Evolutionary conservation across 257 asterid species (phyloP), one percentile per base, ranked within the genome.

Genomic region (Cynanchum wilfordii): DNA sequence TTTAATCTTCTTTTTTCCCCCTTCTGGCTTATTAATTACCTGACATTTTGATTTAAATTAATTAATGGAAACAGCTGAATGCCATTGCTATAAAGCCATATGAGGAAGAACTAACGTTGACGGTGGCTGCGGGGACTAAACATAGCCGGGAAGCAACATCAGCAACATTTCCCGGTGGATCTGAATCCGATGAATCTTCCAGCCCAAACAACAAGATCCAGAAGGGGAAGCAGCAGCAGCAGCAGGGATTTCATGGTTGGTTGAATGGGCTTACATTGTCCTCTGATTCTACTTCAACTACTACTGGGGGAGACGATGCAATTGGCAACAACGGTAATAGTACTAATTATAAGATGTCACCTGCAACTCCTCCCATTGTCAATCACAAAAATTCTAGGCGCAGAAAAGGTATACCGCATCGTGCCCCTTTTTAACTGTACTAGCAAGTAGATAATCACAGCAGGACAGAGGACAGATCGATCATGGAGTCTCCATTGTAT

Each of bases 361-460:
- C 96, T 0, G 73, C 66, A 22, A 89, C 94, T 58, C 93, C 94
- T 12, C 96, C 94, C 1, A 54, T 77, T 45, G 82, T 74, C 79
- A 88, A 77, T 57, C 89, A 85, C 22, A 54, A 81, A 50, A 87
- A 87, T 66, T 87, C 96, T 1, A 86, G 87, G 67, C 66, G 95
- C 68, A 84, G 96, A 72, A 90, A 90, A 70, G 95, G 96, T 62
- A 62, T 85, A 42, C 96, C 96, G 0, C 96, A 82, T 60, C 90
- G 96, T 3, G 86, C 96, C 40, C 96, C 96, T 0, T 86, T 89
- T 40, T 89, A 73, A 86, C 66, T 25, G 63, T 52, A 20, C 36
- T 5, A 17, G 40, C 47, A 42, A 42, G 47, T 11, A 10, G 47
- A 42, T 42, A 0, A 42, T 33, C 38, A 33, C 38, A 33, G 38